Base-by-base conservation (phyloP, 2,329 filamentous ascomycete genomes). In the Epichloe elymi region DNA sequence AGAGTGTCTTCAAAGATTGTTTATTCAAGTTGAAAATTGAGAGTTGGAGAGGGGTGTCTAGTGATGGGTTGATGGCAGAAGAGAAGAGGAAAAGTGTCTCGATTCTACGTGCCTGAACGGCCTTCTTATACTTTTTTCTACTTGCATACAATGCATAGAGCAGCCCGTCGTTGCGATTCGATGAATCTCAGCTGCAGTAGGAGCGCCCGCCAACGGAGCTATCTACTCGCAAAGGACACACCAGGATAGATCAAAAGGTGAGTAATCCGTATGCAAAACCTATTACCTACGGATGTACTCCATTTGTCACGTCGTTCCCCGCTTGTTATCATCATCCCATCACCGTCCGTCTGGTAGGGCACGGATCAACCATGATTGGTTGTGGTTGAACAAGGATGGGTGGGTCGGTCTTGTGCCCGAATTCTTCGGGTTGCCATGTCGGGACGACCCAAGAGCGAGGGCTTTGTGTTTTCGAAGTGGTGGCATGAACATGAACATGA, bases 91-190 rank as follows among this genome's bases (percentile, higher is more conserved):
- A 45, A 26, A 43, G 10, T 10, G 19, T 3, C 7, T 38, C 7
- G 7, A 12, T 12, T 37, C 19, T 20, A 11, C 19, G 46, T 41
- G 35, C 15, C 39, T 3, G 46, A 40, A 12, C 36, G 37, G 37
- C 39, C 50, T 39, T 50, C 36, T 54, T 54, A 54, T 54, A 54
- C 43, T 50, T 46, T 46, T 50, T 45, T 19, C 5, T 23, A 10
- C 17, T 35, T 42, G 15, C n/a, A 17, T 47, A 15, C 5, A 15
- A 33, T 39, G 14, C 46, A 36, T 39, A 19, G 4, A 39, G 4
- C 37, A 26, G 7, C 12, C 10, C 26, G 42, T 50, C 19, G n/a
- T n/a, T 26, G 26, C 35, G 20, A 42, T 45, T 43, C 26, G 40
- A 45, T 47, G 43, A 47, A 45, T 19, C 44, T 40, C 35, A 41